phyloP scores from a whole-genome alignment of 805 yeast species.

The Ogataea neopini region DNA sequence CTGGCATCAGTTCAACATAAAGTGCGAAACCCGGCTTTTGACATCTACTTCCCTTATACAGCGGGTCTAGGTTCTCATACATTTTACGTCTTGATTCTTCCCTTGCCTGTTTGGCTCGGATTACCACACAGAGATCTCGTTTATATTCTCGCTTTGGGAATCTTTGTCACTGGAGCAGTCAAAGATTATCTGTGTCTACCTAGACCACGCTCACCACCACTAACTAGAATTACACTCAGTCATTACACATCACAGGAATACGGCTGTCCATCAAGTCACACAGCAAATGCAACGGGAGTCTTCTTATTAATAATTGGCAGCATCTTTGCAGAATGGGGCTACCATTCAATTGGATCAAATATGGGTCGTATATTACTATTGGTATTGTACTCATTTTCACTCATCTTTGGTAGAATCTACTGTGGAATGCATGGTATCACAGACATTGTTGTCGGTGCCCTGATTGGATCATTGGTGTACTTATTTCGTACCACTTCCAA shows the following conservation, averaged over 20 bases:
- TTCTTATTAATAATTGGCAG: conserved; percentile 47
- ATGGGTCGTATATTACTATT: conserved; percentile 24
- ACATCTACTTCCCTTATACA: conserved; percentile 79
- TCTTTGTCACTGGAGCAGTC: conserved; percentile 67
- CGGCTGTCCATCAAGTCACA: conserved; percentile 92
- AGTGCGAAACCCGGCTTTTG: conserved; percentile 53
- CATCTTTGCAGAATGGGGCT: conserved; percentile 18
- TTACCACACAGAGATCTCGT: conserved; percentile 61
- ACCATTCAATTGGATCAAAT: conserved; percentile 5
- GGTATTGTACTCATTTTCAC: conserved; percentile 55
- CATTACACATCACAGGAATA: conserved; percentile 91
- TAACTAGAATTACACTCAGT: conserved; percentile 85
- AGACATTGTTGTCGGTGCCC: conserved; percentile 67
- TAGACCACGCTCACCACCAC: conserved; percentile 89
- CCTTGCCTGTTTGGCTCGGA: conserved; percentile 84
- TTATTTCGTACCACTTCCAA: conserved; percentile 45
- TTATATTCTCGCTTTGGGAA: conserved; percentile 65
- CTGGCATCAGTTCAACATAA: conserved; percentile 57
- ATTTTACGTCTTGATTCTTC: conserved; percentile 86
- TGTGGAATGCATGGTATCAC: conserved; percentile 97
- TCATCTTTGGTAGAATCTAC: conserved; percentile 80
- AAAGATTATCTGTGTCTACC: conserved; percentile 91
- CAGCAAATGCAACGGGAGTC: conserved; percentile 92
- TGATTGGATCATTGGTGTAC: conserved; percentile 59
- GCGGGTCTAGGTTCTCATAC: conserved; percentile 93